Conservation (phyloP, 2,329 filamentous ascomycete species). For the Lachnellula arida region DNA sequence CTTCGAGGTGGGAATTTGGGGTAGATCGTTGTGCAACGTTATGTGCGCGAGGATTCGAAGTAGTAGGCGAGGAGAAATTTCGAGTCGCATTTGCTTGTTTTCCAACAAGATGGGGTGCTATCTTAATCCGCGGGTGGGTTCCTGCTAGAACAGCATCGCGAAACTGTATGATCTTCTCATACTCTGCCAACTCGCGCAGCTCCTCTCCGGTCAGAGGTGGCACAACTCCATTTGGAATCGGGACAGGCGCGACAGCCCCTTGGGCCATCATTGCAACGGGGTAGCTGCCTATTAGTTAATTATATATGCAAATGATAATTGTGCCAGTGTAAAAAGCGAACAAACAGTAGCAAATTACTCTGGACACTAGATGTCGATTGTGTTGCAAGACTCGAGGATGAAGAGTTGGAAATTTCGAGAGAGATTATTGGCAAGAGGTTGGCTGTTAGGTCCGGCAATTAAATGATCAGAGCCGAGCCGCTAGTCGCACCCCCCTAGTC, state of each 20-base stretch:
- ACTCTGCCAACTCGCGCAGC: constrained; percentile 59
- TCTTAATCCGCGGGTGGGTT: constrained; percentile 60
- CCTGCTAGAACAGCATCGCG: constrained; percentile 78
- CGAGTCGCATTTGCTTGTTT: constrained; percentile 23
- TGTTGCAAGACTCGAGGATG: background rate
- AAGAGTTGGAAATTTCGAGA: background rate
- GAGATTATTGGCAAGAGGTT: background rate
- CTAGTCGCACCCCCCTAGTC: no score
- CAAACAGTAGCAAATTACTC: constrained; percentile 9
- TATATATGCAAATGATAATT: constrained; percentile 12
- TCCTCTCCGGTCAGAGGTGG: constrained; percentile 42
- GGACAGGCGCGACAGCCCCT: constrained; percentile 34
- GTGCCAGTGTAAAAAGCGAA: constrained; percentile 3
- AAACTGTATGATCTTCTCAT: constrained; percentile 75
- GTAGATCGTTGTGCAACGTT: background rate
- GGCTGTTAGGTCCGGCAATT: background rate
- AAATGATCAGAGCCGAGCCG: background rate
- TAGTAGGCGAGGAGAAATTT: constrained; percentile 21
- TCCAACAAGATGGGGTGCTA: constrained; percentile 40
- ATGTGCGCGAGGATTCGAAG: constrained; percentile 18
- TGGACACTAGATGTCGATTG: background rate
- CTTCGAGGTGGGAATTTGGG: constrained; percentile 14
- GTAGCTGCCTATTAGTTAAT: constrained; percentile 19
- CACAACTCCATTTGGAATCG: constrained; percentile 19
- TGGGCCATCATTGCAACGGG: constrained; percentile 29